Evolutionary conservation across 1,284 basidiomycete species (phyloP).

Genomic region (Heterobasidion irregulare): DNA sequence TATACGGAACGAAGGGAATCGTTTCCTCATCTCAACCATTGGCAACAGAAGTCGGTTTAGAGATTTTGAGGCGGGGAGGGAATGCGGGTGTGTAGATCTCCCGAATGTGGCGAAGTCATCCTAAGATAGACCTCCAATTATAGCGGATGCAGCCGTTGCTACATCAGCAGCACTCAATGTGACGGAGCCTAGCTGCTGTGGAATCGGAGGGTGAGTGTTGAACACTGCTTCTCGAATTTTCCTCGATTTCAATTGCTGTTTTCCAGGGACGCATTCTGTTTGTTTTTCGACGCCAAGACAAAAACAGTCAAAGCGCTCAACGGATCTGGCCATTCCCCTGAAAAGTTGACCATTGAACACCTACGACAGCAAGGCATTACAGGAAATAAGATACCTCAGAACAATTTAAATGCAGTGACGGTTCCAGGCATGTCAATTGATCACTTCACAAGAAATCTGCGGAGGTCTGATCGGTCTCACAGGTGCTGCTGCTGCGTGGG

Average conservation of each 20-base stretch:
- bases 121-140: not conserved
- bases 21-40: constrained; percentile 89
- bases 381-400: constrained; percentile 57
- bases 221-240: not conserved
- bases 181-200: constrained; percentile 75
- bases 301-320: constrained; percentile 81
- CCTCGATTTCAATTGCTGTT: not conserved
- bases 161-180: constrained; percentile 86
- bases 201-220: constrained; percentile 66
- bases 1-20: constrained; percentile 82
- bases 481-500: constrained; percentile 92
- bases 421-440: constrained; percentile 60
- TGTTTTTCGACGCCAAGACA: constrained; percentile 81
- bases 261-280: constrained; percentile 80
- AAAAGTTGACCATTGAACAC: constrained; percentile 73
- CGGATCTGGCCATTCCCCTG: constrained; percentile 81
- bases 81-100: constrained; percentile 63
- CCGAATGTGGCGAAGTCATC: constrained; percentile 24
- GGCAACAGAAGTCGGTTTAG: constrained; percentile 82
- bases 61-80: constrained; percentile 84
- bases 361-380: constrained; percentile 62
- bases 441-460: not conserved
- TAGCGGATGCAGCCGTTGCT: constrained; percentile 70
- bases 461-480: not conserved
- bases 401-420: constrained; percentile 83